Evolutionary conservation across 2,329 filamentous ascomycete species (phyloP).

Genomic region (Penicillium frequentans): DNA sequence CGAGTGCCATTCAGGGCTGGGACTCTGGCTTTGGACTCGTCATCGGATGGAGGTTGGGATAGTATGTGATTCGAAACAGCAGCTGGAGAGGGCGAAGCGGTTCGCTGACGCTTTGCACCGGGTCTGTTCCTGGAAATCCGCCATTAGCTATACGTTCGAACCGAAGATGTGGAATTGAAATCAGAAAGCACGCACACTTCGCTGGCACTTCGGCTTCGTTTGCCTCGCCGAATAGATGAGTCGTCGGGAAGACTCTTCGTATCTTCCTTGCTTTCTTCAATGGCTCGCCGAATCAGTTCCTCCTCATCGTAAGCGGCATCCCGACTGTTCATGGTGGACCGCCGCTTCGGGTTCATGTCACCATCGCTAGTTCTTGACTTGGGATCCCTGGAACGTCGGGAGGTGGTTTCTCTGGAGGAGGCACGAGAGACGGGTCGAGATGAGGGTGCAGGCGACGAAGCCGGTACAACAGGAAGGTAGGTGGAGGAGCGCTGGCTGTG

Average conservation of each 20-base stretch:
- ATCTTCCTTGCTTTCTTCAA: conserved; percentile 93
- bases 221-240: conserved; percentile 63
- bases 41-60: conserved; percentile 60
- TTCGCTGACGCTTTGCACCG: conserved; percentile 78
- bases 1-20: conserved; percentile 45
- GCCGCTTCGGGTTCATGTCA: conserved; percentile 69
- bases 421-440: conserved; percentile 45
- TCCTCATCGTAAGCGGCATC: conserved; percentile 95
- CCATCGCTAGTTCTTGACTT: conserved; percentile 53
- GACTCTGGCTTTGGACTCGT: conserved; percentile 55
- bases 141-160: conserved; percentile 26
- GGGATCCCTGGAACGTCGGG: conserved; percentile 41
- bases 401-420: conserved; percentile 40
- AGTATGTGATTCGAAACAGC: conserved; percentile 52
- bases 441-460: conserved; percentile 46
- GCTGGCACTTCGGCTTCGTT: conserved; percentile 84
- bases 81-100: conserved; percentile 71
- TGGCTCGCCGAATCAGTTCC: conserved; percentile 80
- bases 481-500: conserved; percentile 62
- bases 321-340: conserved; percentile 96
- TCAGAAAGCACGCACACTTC: conserved; percentile 72
- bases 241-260: conserved; percentile 57
- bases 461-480: conserved; percentile 60
- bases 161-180: conserved; percentile 17
- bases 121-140: conserved; percentile 63